These are phyloP conservation scores for Metarhizium sp. DNA, from an alignment of 2,329 filamentous ascomycete genomes.

Conservation along the genomic window DNA sequence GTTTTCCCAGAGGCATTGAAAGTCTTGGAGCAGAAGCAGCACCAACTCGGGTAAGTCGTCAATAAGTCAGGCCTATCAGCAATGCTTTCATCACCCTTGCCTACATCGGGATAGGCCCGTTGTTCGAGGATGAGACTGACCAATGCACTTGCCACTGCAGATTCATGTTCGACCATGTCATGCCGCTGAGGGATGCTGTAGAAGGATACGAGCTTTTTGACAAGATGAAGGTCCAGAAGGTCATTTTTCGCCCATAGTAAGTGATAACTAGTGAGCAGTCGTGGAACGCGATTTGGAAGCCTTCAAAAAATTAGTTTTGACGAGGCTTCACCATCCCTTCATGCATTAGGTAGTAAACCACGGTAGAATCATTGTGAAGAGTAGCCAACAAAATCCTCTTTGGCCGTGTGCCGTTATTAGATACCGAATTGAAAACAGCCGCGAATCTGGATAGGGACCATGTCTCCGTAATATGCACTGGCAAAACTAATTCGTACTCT, in stretches of 20 bases:
- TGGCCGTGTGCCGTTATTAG: slow-evolving; percentile 32
- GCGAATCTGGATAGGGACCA: slow-evolving; percentile 61
- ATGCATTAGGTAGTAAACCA: slow-evolving; percentile 78
- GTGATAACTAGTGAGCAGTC: neutral
- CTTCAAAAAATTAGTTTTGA: slow-evolving; percentile 50
- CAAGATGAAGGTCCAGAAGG: slow-evolving; percentile 64
- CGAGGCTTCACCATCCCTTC: slow-evolving; percentile 81
- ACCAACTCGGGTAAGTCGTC: slow-evolving; percentile 50
- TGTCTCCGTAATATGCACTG: slow-evolving; percentile 62
- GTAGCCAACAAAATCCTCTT: slow-evolving; percentile 70
- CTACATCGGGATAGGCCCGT: neutral
- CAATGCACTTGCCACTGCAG: slow-evolving; percentile 25
- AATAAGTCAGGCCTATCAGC: neutral
- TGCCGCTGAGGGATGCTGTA: slow-evolving; percentile 57
- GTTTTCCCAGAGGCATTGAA: slow-evolving; percentile 58
- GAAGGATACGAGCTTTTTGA: slow-evolving; percentile 65
- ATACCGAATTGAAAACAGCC: slow-evolving; percentile 57
- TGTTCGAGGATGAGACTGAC: neutral
- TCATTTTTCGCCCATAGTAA: slow-evolving; percentile 50
- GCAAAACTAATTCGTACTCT: slow-evolving; percentile 68
- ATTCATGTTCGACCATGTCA: slow-evolving; percentile 70
- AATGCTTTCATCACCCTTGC: neutral
- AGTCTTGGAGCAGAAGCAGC: slow-evolving; percentile 56
- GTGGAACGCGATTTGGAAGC: neutral
- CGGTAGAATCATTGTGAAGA: slow-evolving; percentile 69